Conservation (phyloP, 176 grass and related monocot species). For the Rhynchospora pubera region DNA sequence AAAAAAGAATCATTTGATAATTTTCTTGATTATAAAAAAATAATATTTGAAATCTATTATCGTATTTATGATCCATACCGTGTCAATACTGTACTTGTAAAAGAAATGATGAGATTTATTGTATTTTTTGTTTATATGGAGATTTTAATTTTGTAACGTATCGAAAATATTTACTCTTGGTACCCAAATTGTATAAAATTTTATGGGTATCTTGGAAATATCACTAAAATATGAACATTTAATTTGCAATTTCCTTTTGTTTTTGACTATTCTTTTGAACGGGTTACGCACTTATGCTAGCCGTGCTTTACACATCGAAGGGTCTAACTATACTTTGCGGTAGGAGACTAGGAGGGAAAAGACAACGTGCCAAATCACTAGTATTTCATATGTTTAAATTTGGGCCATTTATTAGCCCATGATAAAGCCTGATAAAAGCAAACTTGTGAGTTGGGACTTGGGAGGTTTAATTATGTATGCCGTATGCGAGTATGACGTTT, state of each 20-base stretch:
- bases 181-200: no score
- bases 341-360: neutral
- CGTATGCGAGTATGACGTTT: no score
- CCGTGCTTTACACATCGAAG: neutral
- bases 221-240: neutral
- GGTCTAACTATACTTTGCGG: neutral
- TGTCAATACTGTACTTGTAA: no score
- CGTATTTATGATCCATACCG: no score
- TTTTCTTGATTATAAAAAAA: no score
- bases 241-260: neutral
- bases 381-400: neutral
- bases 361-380: neutral
- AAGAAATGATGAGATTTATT: no score
- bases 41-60: no score
- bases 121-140: no score
- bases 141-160: no score
- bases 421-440: neutral
- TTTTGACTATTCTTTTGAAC: neutral
- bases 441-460: neutral
- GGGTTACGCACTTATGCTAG: neutral
- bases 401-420: neutral
- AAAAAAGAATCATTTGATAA: no score
- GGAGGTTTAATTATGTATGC: no score
- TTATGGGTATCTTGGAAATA: neutral
- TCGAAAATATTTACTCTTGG: no score